These are phyloP conservation scores for Pseudogymnoascus sp. DNA, from an alignment of 2,329 filamentous ascomycete genomes.

Conservation along the genomic window DNA sequence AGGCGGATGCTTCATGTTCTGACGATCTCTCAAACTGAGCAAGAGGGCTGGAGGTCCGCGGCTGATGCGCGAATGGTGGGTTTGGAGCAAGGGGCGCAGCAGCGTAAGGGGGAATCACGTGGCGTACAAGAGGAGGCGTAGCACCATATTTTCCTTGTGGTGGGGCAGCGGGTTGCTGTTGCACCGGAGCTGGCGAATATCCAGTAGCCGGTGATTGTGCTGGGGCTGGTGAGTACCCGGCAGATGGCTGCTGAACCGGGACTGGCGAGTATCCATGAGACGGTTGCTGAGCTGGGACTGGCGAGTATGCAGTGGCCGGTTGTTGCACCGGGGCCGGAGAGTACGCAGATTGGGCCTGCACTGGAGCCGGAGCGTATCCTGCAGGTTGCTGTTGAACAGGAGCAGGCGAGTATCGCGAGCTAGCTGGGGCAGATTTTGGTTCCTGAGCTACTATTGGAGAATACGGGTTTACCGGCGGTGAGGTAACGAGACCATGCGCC, in stretches of 20 bases:
- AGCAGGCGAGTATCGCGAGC: constrained; percentile 10
- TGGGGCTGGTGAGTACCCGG: constrained; percentile 15
- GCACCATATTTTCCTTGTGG: constrained; percentile 28
- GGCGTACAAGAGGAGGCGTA: constrained; percentile 26
- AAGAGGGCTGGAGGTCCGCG: constrained; percentile 57
- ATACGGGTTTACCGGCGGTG: constrained; percentile 26
- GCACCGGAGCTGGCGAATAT: constrained; percentile 52
- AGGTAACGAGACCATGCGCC: constrained; percentile 23
- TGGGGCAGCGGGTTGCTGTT: constrained; percentile 25
- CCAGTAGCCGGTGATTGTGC: constrained; percentile 34
- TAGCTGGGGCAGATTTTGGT: constrained; percentile 16
- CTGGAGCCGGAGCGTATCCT: constrained; percentile 15
- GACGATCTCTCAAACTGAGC: constrained; percentile 50
- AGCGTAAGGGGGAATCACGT: constrained; percentile 25
- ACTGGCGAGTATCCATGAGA: constrained; percentile 13
- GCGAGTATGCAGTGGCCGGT: constrained; percentile 20
- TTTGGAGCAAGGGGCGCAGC: constrained; percentile 36
- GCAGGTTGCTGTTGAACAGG: constrained; percentile 12
- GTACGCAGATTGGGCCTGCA: constrained; percentile 42
- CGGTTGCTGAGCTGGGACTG: constrained; percentile 10
- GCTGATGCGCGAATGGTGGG: constrained; percentile 47
- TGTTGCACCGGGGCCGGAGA: constrained; percentile 45
- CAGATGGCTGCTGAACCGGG: constrained; percentile 13
- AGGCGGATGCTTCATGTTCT: constrained; percentile 17
- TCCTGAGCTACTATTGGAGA: constrained; percentile 17